A percentile compares a stretch with the other conserved stretches of the same genome.
phyloP scores from a whole-genome alignment of 2,329 filamentous ascomycete genomes.

The Neofusicoccum cordaticola region DNA sequence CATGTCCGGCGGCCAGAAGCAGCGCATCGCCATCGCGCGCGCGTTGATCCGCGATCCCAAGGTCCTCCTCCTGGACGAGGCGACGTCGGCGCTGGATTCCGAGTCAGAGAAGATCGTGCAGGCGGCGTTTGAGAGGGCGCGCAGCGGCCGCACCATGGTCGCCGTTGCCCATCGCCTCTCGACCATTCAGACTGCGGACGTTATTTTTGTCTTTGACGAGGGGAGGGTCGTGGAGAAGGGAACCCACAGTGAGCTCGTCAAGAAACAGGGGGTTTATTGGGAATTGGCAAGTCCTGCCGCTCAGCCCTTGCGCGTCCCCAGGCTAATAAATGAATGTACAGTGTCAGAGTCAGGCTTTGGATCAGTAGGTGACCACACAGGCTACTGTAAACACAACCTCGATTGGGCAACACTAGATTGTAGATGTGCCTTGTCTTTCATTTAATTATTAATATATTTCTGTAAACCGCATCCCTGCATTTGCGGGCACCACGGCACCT shows the following conservation, averaged over 20 bases:
- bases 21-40: constrained; percentile 84
- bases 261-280: constrained; percentile 40
- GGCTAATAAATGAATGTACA: not conserved
- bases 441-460: too few relatives aligned
- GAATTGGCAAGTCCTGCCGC: constrained; percentile 23
- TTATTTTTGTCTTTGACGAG: constrained; percentile 93
- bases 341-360: not conserved
- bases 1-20: constrained; percentile 85
- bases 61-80: constrained; percentile 52
- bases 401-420: not conserved
- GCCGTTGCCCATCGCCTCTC: constrained; percentile 88
- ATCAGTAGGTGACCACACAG: not conserved
- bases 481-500: too few relatives aligned
- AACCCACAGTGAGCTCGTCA: constrained; percentile 63
- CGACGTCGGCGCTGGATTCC: constrained; percentile 37
- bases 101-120: constrained; percentile 71
- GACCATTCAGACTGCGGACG: constrained; percentile 90
- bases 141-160: constrained; percentile 86
- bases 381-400: not conserved
- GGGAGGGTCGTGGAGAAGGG: constrained; percentile 83
- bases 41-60: constrained; percentile 84
- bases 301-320: not conserved
- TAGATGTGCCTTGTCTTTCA: too few relatives aligned
- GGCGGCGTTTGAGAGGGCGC: constrained; percentile 75
- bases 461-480: too few relatives aligned